Conservation (phyloP, 805 yeast genomes). For the Ogataea zsoltii region DNA sequence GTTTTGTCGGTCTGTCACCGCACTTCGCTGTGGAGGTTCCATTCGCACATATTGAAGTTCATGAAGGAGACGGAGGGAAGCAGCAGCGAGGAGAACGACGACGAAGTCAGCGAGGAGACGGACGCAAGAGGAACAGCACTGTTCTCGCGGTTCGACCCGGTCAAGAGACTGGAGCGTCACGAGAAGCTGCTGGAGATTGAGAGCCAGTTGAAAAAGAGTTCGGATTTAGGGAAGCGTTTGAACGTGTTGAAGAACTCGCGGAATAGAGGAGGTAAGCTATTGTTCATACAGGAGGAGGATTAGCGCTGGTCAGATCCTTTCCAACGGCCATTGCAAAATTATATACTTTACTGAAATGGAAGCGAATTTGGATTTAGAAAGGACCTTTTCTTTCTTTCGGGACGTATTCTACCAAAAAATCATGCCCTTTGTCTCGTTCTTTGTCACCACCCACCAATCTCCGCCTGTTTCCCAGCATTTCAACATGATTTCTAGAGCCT, state of each 20-base stretch:
- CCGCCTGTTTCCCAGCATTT: slow-evolving; percentile 54
- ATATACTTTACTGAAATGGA: too few relatives aligned
- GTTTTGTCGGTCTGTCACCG: slow-evolving; percentile 90
- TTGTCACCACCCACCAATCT: slow-evolving; percentile 53
- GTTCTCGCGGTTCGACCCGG: slow-evolving; percentile 67
- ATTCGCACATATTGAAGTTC: slow-evolving; percentile 76
- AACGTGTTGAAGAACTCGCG: slow-evolving; percentile 47
- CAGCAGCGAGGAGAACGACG: slow-evolving; percentile 8
- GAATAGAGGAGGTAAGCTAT: slow-evolving; percentile 16
- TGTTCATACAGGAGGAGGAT: slow-evolving; percentile 29
- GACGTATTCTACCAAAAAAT: slow-evolving; percentile 39
- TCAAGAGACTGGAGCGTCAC: slow-evolving; percentile 69
- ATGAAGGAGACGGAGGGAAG: slow-evolving; percentile 5
- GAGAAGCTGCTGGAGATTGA: slow-evolving; percentile 76
- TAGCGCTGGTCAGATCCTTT: too few relatives aligned
- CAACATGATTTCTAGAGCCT: slow-evolving; percentile 42
- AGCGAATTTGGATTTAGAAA: not conserved
- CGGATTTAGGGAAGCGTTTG: slow-evolving; percentile 64
- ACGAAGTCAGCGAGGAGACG: slow-evolving; percentile 5
- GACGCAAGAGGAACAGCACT: slow-evolving; percentile 18
- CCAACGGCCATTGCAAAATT: too few relatives aligned
- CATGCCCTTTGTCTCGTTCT: slow-evolving; percentile 42
- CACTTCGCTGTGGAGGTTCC: slow-evolving; percentile 91
- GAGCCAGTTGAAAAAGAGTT: slow-evolving; percentile 67
- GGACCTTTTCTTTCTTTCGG: not conserved